Percentiles rank a stretch among this genome's conserved stretches.
These are phyloP conservation scores for Elsinoe ampelina DNA, from an alignment of 2,329 filamentous ascomycete species.

Conservation along the genomic window DNA sequence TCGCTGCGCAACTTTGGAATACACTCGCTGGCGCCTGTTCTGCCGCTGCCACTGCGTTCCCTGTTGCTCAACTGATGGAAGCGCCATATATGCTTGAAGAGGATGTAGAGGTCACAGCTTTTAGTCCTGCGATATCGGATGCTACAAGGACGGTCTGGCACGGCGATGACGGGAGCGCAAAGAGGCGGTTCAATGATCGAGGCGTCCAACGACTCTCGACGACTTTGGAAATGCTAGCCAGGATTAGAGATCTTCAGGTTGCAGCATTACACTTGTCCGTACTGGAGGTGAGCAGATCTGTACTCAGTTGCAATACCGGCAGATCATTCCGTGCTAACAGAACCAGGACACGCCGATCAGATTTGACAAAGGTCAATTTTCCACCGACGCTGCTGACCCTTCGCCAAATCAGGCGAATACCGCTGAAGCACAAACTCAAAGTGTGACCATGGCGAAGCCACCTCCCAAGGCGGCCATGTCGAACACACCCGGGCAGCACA, in stretches of 20 bases:
- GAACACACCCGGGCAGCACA: not conserved
- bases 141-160: slow-evolving; percentile 45
- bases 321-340: slow-evolving; percentile 18
- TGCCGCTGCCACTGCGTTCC: slow-evolving; percentile 49
- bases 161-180: slow-evolving; percentile 35
- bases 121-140: slow-evolving; percentile 49
- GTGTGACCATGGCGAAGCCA: not conserved
- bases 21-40: slow-evolving; percentile 55
- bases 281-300: slow-evolving; percentile 9
- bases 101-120: slow-evolving; percentile 57
- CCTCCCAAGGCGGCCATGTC: not conserved
- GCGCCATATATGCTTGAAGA: slow-evolving; percentile 58
- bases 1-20: slow-evolving; percentile 56
- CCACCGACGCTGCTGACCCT: slow-evolving; percentile 31
- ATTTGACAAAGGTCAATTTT: slow-evolving; percentile 18
- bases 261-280: slow-evolving; percentile 49
- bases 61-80: slow-evolving; percentile 45
- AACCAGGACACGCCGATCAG: slow-evolving; percentile 14
- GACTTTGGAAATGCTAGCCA: slow-evolving; percentile 57
- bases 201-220: slow-evolving; percentile 45
- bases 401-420: not conserved
- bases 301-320: not conserved
- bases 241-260: slow-evolving; percentile 42
- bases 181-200: slow-evolving; percentile 44
- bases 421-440: not conserved